phyloP scores from a whole-genome alignment of 148 eudicot genomes.

The Tetragonia tetragonoides region DNA sequence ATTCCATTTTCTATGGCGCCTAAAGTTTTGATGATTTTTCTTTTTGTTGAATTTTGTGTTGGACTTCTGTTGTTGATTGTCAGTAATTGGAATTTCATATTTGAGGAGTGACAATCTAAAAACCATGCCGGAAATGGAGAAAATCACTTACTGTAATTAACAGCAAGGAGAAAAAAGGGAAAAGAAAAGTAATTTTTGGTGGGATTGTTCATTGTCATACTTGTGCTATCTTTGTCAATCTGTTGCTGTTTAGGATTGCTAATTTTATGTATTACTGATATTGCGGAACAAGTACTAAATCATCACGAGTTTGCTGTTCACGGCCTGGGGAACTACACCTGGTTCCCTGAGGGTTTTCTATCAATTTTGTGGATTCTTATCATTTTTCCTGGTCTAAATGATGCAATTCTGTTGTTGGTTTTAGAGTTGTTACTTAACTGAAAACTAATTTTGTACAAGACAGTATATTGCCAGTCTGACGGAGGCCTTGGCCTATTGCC shows the following conservation, averaged over 20 bases:
- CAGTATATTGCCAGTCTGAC: slow-evolving; percentile 83
- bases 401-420: background rate
- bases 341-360: background rate
- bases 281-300: too few relatives aligned
- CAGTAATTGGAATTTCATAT: background rate
- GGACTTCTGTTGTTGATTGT: background rate
- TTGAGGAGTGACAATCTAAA: background rate
- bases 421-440: background rate
- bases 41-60: slow-evolving; percentile 8
- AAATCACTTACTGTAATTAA: too few relatives aligned
- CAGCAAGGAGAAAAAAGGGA: too few relatives aligned
- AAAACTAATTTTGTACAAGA: background rate
- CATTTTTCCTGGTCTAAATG: background rate
- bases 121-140: too few relatives aligned
- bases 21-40: background rate
- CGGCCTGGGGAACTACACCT: background rate
- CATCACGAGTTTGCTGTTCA: background rate
- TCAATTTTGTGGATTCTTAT: background rate
- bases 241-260: too few relatives aligned
- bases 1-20: background rate
- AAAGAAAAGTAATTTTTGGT: too few relatives aligned
- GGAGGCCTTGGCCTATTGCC: slow-evolving; percentile 82
- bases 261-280: too few relatives aligned
- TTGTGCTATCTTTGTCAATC: too few relatives aligned
- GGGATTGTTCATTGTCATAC: too few relatives aligned